phyloP scores from a whole-genome alignment of 768 basidiomycete species.

The Mycena leptocephala region DNA sequence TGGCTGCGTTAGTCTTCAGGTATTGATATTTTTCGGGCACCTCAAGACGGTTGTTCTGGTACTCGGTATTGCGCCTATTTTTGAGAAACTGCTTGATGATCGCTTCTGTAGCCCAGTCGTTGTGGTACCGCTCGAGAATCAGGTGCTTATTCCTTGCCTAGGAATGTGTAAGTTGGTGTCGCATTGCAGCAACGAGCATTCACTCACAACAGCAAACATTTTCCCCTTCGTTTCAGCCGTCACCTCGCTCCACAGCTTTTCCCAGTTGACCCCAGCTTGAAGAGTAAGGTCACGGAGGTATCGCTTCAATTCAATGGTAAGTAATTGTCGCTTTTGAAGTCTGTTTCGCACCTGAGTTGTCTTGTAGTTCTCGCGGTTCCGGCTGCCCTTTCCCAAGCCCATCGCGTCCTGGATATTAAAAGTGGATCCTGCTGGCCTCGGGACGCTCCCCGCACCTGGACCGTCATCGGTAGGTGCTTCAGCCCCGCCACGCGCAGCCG shows the following conservation, averaged over 20 bases:
- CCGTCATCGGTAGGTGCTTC: neutral
- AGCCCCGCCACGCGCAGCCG: neutral
- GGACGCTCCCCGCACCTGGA: neutral
- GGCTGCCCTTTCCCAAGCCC: neutral
- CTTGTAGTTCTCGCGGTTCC: neutral
- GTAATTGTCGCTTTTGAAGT: neutral
- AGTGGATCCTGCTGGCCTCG: neutral
- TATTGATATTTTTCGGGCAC: conserved; percentile 35
- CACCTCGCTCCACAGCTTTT: conserved; percentile 22
- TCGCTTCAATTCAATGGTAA: neutral
- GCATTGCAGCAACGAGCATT: neutral
- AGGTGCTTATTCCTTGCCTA: neutral
- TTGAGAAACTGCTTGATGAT: conserved; percentile 38
- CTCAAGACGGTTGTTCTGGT: conserved; percentile 30
- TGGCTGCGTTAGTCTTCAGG: conserved; percentile 37
- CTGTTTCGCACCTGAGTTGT: neutral
- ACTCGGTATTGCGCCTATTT: conserved; percentile 38
- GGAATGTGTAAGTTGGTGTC: neutral
- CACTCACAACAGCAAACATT: conserved; percentile 16
- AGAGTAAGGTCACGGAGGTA: conserved; percentile 18
- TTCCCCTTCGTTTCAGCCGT: conserved; percentile 20
- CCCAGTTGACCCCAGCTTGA: conserved; percentile 24
- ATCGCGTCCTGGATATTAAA: neutral
- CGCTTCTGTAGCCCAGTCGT: conserved; percentile 46
- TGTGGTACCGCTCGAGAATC: neutral